Conservation (phyloP, 129 eudicot genomes). For the Helianthus tuberosus region DNA sequence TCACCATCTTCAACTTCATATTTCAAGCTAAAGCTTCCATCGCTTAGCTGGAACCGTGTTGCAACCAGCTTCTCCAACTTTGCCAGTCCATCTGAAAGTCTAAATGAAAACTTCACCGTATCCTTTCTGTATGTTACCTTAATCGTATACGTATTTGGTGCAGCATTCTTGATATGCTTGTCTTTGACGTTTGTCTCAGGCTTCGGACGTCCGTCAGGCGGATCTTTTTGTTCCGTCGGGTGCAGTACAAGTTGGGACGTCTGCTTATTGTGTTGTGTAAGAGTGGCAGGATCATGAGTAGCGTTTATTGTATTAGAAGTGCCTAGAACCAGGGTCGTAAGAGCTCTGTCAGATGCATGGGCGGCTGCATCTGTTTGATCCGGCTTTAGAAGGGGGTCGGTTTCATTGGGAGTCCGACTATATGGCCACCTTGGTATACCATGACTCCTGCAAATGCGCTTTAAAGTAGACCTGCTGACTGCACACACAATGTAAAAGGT, state of each 20-base stretch:
- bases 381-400: not conserved
- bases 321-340: not conserved
- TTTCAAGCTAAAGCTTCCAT: conserved; percentile 13
- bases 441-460: conserved; percentile 6
- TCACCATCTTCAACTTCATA: conserved; percentile 22
- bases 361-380: not conserved
- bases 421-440: conserved; percentile 10
- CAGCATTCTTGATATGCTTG: not conserved
- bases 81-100: conserved; percentile 19
- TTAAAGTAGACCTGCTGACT: conserved; percentile 7
- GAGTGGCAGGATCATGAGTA: not conserved
- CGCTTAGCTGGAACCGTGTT: not conserved
- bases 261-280: not conserved
- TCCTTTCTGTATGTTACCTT: conserved; percentile 13
- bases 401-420: conserved; percentile 4
- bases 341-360: not conserved
- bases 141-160: not conserved
- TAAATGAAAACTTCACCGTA: conserved; percentile 7
- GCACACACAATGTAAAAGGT: not conserved
- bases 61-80: conserved; percentile 19
- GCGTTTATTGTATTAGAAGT: not conserved
- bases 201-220: not conserved
- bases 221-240: not conserved
- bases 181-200: not conserved
- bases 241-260: not conserved